Percentiles rank a stretch among this genome's conserved stretches.
These are phyloP conservation scores for Starmera quercuum DNA, from an alignment of 805 yeast species.

Conservation along the genomic window DNA sequence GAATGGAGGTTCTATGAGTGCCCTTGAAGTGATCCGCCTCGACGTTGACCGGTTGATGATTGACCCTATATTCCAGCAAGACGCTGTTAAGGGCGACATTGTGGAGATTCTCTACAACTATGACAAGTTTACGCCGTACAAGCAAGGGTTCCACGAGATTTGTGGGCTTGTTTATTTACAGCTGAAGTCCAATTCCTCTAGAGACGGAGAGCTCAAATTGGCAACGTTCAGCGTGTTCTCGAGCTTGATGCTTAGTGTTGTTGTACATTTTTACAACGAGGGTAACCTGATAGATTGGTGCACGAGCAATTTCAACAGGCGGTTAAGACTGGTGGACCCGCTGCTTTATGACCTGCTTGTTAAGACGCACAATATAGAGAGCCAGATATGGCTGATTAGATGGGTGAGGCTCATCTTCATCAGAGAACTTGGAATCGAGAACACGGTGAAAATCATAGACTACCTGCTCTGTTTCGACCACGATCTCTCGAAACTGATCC, in stretches of 20 bases:
- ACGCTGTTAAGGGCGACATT: conserved; percentile 10
- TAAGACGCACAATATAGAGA: conserved; percentile 36
- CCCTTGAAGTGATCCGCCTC: conserved; percentile 15
- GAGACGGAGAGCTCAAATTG: conserved; percentile 6
- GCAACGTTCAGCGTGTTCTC: conserved; percentile 41
- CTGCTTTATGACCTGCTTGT: conserved; percentile 36
- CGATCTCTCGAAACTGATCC: conserved; percentile 26
- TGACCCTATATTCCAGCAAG: conserved; percentile 15
- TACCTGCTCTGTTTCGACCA: conserved; percentile 25
- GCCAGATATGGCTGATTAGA: conserved; percentile 45
- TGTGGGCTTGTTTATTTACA: conserved; percentile 38
- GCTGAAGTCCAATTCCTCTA: conserved; percentile 27
- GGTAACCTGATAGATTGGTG: conserved; percentile 33
- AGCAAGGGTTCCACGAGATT: conserved; percentile 48
- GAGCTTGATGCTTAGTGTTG: conserved; percentile 33
- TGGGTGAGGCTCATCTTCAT: conserved; percentile 37
- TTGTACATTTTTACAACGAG: conserved; percentile 37
- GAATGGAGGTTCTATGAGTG: not conserved
- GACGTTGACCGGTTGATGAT: conserved; percentile 19
- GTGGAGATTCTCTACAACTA: conserved; percentile 18
- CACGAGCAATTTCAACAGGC: conserved; percentile 30
- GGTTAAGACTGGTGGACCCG: conserved; percentile 38
- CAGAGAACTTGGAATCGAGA: conserved; percentile 36
- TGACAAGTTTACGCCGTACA: conserved; percentile 22
- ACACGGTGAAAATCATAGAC: conserved; percentile 33